Evolutionary conservation across 2,329 filamentous ascomycete genomes (phyloP).

Genomic region (Lizonia empirigonia): DNA sequence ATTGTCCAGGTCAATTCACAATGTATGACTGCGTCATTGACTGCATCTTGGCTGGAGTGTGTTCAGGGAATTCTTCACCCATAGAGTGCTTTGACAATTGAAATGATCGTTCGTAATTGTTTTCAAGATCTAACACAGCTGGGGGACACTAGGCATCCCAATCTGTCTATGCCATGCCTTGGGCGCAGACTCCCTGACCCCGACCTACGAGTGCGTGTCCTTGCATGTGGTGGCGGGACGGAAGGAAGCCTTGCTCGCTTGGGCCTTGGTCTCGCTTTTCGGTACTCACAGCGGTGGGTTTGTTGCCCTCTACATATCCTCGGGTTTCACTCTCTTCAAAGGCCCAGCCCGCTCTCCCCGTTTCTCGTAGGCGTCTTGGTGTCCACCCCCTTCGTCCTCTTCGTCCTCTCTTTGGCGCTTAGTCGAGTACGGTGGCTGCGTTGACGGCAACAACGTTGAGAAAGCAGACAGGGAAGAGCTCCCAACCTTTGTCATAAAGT

Average conservation of each 20-base stretch:
- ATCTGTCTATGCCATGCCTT: conserved; percentile 1
- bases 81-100: background rate
- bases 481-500: background rate
- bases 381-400: background rate
- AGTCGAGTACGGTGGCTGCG: background rate
- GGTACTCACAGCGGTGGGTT: background rate
- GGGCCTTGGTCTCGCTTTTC: background rate
- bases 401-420: background rate
- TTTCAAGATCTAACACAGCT: background rate
- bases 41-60: background rate
- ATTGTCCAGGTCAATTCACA: too few species aligned
- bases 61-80: too few species aligned
- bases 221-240: background rate
- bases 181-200: background rate
- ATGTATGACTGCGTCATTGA: background rate
- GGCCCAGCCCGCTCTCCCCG: background rate
- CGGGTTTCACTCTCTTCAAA: background rate
- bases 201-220: background rate
- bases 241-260: background rate
- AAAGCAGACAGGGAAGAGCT: background rate
- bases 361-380: background rate
- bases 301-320: background rate
- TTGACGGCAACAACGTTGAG: background rate
- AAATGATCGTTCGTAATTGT: too few species aligned
- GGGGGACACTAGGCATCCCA: background rate